phyloP scores from a whole-genome alignment of 2,329 filamentous ascomycete species.

The Pestalotiopsis sp. region DNA sequence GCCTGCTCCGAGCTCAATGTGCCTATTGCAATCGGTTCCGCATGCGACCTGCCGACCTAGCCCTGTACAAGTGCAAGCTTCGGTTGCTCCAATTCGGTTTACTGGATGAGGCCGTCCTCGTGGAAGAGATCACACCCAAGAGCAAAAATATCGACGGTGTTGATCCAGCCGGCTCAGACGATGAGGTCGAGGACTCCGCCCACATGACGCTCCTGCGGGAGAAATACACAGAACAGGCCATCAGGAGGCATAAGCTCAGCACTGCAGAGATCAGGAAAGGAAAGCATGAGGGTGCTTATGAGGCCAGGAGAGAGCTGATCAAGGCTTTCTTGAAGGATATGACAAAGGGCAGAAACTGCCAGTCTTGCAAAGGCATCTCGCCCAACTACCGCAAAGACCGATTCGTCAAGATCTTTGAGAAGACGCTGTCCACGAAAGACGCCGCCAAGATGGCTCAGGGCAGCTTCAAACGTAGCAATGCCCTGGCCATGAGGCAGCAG shows the following conservation, averaged over 20 bases:
- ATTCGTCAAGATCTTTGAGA: constrained; percentile 92
- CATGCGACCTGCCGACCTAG: constrained; percentile 74
- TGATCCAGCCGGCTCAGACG: constrained; percentile 35
- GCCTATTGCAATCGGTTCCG: constrained; percentile 88
- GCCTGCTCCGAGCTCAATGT: constrained; percentile 84
- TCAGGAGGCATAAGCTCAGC: constrained; percentile 61
- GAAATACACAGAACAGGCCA: constrained; percentile 72
- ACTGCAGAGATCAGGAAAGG: constrained; percentile 55
- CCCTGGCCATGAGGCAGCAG: constrained; percentile 58
- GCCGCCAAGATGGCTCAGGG: constrained; percentile 75
- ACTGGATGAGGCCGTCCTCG: constrained; percentile 55
- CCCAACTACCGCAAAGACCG: constrained; percentile 87
- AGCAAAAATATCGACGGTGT: constrained; percentile 37
- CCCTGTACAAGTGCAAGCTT: constrained; percentile 82
- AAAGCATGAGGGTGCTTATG: constrained; percentile 83
- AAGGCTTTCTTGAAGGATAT: constrained; percentile 82
- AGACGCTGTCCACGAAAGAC: constrained; percentile 73
- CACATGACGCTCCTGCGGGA: constrained; percentile 62
- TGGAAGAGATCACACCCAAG: constrained; percentile 42
- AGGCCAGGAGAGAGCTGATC: constrained; percentile 75
- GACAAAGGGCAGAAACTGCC: constrained; percentile 70
- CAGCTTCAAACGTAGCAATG: constrained; percentile 69
- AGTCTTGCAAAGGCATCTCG: constrained; percentile 68
- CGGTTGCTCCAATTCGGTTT: constrained; percentile 85
- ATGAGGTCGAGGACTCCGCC: constrained; percentile 62